These are phyloP conservation scores for Alternaria gaisen DNA, from an alignment of 2,329 filamentous ascomycete species.

Conservation along the genomic window DNA sequence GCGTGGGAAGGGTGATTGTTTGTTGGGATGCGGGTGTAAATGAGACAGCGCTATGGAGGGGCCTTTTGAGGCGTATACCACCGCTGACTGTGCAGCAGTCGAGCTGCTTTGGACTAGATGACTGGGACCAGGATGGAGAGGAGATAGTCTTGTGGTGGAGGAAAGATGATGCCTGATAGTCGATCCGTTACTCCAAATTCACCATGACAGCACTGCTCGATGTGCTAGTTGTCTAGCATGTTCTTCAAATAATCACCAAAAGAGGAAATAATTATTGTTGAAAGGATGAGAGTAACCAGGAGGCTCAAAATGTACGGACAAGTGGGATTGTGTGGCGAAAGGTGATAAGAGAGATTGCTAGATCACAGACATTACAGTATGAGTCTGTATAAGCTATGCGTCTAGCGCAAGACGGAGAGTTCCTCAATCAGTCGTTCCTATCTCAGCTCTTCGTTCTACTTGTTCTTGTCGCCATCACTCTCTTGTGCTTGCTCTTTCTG, in stretches of 20 bases:
- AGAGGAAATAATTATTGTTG: background rate
- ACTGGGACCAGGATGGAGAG: background rate
- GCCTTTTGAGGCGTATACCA: background rate
- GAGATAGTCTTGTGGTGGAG: background rate
- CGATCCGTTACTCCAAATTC: background rate
- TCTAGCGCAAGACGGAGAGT: background rate
- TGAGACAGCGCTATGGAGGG: background rate
- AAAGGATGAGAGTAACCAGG: background rate
- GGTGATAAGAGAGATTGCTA: background rate
- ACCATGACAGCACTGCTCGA: background rate
- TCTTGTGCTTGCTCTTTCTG: background rate
- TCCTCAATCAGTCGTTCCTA: background rate
- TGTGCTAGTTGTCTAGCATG: background rate
- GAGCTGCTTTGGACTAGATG: background rate
- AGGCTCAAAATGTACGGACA: background rate
- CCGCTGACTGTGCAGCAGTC: background rate
- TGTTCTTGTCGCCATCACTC: background rate
- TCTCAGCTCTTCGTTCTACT: background rate
- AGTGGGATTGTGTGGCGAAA: background rate
- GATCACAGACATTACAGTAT: background rate
- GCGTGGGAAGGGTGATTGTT: background rate
- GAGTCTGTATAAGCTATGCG: background rate
- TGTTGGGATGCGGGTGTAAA: background rate
- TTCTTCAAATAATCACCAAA: background rate
- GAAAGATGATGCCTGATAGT: background rate